Evolutionary conservation across 129 eudicot genomes (phyloP).

Genomic region (Oenanthe sinensis): DNA sequence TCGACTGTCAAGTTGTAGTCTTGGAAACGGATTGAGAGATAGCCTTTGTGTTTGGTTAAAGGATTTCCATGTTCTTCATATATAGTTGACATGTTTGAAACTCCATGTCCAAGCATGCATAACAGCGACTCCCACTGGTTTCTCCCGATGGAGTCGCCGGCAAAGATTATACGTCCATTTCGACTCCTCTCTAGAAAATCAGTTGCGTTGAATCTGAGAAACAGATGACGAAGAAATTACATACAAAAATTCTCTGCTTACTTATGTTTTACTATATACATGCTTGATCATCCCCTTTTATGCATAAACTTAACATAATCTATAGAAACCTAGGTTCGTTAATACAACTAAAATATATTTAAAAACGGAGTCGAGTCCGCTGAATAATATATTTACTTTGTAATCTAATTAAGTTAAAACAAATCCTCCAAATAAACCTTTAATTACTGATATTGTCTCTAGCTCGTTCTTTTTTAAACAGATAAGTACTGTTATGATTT

Average conservation of each 20-base stretch:
- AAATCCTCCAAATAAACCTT: too few relatives aligned
- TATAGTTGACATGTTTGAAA: constrained; percentile 60
- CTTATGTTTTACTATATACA: too few relatives aligned
- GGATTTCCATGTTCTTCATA: constrained; percentile 66
- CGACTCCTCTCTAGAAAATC: constrained; percentile 65
- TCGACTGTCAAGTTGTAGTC: constrained; percentile 66
- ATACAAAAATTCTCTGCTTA: background rate
- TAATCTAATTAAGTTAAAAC: too few relatives aligned
- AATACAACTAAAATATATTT: background rate
- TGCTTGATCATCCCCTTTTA: too few relatives aligned
- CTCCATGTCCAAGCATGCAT: constrained; percentile 78
- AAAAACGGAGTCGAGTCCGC: too few relatives aligned
- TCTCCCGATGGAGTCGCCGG: constrained; percentile 90
- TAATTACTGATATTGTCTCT: too few relatives aligned
- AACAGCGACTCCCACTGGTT: constrained; percentile 94
- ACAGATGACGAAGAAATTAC: background rate
- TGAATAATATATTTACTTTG: too few relatives aligned
- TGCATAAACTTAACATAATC: too few relatives aligned
- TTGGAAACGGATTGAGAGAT: constrained; percentile 57
- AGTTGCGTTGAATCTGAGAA: constrained; percentile 57
- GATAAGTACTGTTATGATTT: too few relatives aligned
- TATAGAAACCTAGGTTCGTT: too few relatives aligned
- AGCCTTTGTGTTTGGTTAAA: constrained; percentile 82
- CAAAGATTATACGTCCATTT: constrained; percentile 66
- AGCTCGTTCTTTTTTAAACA: too few relatives aligned